phyloP scores from a whole-genome alignment of 106 monocot species.

The Dactylorhiza incarnata region DNA sequence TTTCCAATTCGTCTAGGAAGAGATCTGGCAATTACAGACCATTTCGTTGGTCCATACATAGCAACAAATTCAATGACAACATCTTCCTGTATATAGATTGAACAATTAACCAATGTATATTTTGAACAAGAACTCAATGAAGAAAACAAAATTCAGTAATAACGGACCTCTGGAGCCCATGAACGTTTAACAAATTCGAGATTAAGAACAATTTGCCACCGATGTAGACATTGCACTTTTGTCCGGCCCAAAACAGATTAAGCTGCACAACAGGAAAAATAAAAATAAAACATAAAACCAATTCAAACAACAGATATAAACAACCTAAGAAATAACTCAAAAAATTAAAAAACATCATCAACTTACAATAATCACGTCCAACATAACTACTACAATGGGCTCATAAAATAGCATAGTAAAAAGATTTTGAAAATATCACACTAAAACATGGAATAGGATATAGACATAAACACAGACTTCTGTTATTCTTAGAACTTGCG shows the following conservation, averaged over 20 bases:
- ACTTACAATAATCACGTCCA: neutral
- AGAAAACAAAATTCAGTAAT: too few relatives aligned
- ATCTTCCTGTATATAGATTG: too few relatives aligned
- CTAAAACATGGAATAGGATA: neutral
- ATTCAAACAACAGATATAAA: neutral
- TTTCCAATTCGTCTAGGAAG: conserved; percentile 95
- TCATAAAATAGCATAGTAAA: neutral
- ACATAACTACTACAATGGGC: neutral
- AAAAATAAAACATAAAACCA: conserved; percentile 2
- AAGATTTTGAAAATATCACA: neutral
- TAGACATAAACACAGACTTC: neutral
- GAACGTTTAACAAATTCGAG: conserved; percentile 87
- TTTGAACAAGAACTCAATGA: too few relatives aligned
- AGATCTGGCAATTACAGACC: conserved; percentile 76
- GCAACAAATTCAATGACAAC: conserved; percentile 74
- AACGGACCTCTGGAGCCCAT: conserved; percentile 74
- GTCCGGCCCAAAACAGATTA: conserved; percentile 74
- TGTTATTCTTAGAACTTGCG: neutral
- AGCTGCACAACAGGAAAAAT: conserved; percentile 56
- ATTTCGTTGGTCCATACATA: conserved; percentile 62
- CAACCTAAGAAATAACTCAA: neutral
- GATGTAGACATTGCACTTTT: conserved; percentile 93
- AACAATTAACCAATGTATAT: too few relatives aligned
- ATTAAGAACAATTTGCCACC: conserved; percentile 99
- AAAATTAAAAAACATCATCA: neutral